phyloP scores from a whole-genome alignment of 805 yeast genomes.

The Blastobotrys robertii region DNA sequence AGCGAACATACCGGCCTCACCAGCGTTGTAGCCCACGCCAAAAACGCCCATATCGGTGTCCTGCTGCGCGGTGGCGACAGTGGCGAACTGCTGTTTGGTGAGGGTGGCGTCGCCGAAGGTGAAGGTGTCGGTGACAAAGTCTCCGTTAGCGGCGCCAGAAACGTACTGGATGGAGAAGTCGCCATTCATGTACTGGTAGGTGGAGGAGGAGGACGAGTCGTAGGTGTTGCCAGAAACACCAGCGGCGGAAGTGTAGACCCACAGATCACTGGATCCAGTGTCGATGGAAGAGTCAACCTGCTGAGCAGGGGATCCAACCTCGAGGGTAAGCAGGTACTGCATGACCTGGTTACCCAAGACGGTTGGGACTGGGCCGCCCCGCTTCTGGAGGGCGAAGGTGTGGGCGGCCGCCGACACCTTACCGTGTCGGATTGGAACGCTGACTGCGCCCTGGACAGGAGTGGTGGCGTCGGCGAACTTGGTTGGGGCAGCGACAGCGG shows the following conservation, averaged over 20 bases:
- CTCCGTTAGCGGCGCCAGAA: slow-evolving; percentile 35
- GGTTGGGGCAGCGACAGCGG: too few relatives aligned
- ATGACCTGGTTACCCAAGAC: too few relatives aligned
- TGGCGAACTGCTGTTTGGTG: slow-evolving; percentile 38
- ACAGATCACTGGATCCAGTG: slow-evolving; percentile 65
- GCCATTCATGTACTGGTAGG: slow-evolving; percentile 77
- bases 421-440: too few relatives aligned
- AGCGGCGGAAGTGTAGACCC: slow-evolving; percentile 29
- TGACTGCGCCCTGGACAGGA: too few relatives aligned
- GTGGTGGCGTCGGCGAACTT: too few relatives aligned
- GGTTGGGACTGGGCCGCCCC: too few relatives aligned
- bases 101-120: slow-evolving; percentile 38
- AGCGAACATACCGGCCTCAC: slow-evolving; percentile 43
- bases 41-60: slow-evolving; percentile 53
- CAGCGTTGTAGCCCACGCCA: slow-evolving; percentile 30
- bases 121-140: slow-evolving; percentile 52
- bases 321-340: slow-evolving; percentile 16
- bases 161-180: slow-evolving; percentile 43
- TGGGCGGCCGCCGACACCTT: too few relatives aligned
- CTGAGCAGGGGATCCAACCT: slow-evolving; percentile 46
- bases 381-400: too few relatives aligned
- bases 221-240: slow-evolving; percentile 3
- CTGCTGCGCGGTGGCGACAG: slow-evolving; percentile 66
- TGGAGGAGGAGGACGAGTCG: slow-evolving; percentile 34
- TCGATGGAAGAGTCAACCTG: slow-evolving; percentile 46